Conservation (phyloP, 2,329 filamentous ascomycete genomes). For the Sporothrix inflata region DNA sequence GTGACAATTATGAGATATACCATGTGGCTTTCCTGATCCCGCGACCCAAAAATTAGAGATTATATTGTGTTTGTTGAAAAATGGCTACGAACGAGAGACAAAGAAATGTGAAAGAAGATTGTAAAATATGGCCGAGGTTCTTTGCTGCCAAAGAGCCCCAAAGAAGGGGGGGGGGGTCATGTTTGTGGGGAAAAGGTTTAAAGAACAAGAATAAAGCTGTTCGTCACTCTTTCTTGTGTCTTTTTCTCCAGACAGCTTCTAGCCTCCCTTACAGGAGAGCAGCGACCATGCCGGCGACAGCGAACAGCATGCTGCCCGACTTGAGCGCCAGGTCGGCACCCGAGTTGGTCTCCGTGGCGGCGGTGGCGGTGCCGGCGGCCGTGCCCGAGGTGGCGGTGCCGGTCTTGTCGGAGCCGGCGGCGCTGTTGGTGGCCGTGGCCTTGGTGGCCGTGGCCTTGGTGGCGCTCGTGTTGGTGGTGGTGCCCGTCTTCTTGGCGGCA, state of each 20-base stretch:
- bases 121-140: neutral
- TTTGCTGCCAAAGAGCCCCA: neutral
- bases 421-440: neutral
- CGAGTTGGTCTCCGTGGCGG: conserved; percentile 35
- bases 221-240: neutral
- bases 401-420: conserved; percentile 34
- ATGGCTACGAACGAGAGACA: neutral
- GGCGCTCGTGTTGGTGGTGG: conserved; percentile 34
- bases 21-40: neutral
- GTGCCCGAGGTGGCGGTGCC: conserved; percentile 22
- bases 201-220: neutral
- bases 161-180: neutral
- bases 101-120: neutral
- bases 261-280: conserved; percentile 38
- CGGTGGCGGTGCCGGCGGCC: neutral
- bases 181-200: neutral
- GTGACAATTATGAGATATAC: neutral
- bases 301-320: conserved; percentile 40
- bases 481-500: conserved; percentile 35
- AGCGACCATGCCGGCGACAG: conserved; percentile 41
- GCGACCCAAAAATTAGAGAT: conserved; percentile 14
- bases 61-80: conserved; percentile 9
- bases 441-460: conserved; percentile 33
- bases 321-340: conserved; percentile 39
- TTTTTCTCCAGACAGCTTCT: neutral